Percentiles rank a stretch among this genome's conserved stretches.
Evolutionary conservation across 441 rosid genomes (phyloP).

Genomic region (Jatropha multifida): DNA sequence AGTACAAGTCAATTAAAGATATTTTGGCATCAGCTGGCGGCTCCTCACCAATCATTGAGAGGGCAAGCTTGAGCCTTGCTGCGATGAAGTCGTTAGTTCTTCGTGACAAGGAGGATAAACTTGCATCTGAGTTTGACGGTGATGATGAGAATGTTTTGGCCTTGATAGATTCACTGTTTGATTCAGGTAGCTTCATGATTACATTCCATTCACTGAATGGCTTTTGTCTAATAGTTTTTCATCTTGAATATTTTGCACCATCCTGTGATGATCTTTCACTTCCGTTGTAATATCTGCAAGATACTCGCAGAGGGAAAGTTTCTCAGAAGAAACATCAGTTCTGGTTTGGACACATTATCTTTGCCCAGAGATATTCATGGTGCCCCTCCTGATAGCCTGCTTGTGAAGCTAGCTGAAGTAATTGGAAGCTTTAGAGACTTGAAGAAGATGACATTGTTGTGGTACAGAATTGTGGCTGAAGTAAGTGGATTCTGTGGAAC

Average conservation of each 20-base stretch:
- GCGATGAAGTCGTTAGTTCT: conserved; percentile 87
- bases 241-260: conserved; percentile 21
- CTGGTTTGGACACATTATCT: conserved; percentile 46
- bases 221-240: conserved; percentile 8
- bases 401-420: conserved; percentile 88
- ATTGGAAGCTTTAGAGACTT: conserved; percentile 81
- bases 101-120: conserved; percentile 88
- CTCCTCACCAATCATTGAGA: conserved; percentile 87
- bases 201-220: conserved; percentile 1
- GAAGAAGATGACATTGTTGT: conserved; percentile 73
- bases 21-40: conserved; percentile 60
- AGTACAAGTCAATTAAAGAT: conserved; percentile 75
- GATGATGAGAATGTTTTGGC: conserved; percentile 48
- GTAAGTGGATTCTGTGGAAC: conserved; percentile 45
- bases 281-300: conserved; percentile 67
- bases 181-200: conserved; percentile 56
- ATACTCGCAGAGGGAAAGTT: conserved; percentile 77
- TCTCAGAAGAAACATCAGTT: conserved; percentile 64
- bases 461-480: conserved; percentile 80
- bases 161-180: conserved; percentile 53
- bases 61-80: conserved; percentile 79
- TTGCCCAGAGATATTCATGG: conserved; percentile 84
- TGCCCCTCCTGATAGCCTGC: conserved; percentile 74
- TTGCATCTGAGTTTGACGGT: conserved; percentile 56
- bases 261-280: conserved; percentile 56